Evolutionary conservation across 106 monocot species (phyloP), one percentile per base, ranked within the genome.

Genomic region (Chionographis japonica): DNA sequence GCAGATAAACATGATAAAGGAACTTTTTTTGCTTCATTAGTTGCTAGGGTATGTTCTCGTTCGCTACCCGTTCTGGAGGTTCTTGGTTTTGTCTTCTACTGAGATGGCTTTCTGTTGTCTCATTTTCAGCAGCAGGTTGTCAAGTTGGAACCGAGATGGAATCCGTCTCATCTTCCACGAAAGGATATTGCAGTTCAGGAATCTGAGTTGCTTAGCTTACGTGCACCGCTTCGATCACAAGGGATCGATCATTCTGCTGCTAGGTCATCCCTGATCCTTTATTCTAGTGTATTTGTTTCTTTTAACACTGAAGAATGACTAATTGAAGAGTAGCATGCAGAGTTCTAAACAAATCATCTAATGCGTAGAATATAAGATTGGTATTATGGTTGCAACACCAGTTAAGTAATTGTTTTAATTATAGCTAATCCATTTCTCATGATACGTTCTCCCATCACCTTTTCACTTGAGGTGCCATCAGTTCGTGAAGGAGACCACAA

Each of bases 11-110:
- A n/a, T 38, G 59, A 75, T 42, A 75, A 75, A 71, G 53, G 66
- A 75, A 59, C 65, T 15, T 80, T 65, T 54, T 70, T 75, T 53
- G 36, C 58, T 27, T 80, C 79, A 51, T 71, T 75, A 64, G 52
- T 75, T 61, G 50, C 71, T 46, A 75, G 51, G 75, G 74, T 67
- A 27, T 59, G n/a, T 49, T 61, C 42, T 71, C 50, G 15, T 37
- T 55, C 61, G 3, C n/a, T 18, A 6, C 49, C 3, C 4, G 37
- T 2, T 40, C 9, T 39, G 5, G 5, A 8, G 15, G 8, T 35
- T 46, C 3, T 50, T 36, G 27, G 12, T 27, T 40, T 40, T 66
- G 5, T 12, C n/a, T 13, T 50, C n/a, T 37, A 8, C 51, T 50
- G 13, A 12, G 9, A 11, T 12, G 37, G 11, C 12, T 66, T 52